Base-by-base conservation (phyloP, 1,284 basidiomycete species). In the Chondrostereum purpureum region DNA sequence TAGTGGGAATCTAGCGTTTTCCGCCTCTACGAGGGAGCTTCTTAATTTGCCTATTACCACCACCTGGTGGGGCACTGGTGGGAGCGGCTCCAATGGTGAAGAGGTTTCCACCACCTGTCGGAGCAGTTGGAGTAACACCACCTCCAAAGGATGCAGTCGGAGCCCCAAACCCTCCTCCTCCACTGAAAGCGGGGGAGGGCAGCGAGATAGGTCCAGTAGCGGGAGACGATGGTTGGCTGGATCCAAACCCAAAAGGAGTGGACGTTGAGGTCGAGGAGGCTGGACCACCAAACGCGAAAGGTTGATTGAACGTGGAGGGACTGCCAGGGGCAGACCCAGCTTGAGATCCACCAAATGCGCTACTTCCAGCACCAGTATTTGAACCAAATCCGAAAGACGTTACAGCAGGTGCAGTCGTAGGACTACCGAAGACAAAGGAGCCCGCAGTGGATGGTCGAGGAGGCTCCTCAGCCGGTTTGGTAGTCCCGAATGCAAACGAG, bases 251-350 rank as follows among this genome's bases (percentile, higher is more conserved):
- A 40, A 37, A 37, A 8, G 36, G 36, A 16, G 10, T 37, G 10
- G 36, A 17, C 8, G 8, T 31, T n/a, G 27, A 8, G 8, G 27
- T 8, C n/a, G 27, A n/a, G 8, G 27, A 8, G 8, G 27, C 8
- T 8, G 27, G 27, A 5, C n/a, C 16, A 16, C 4, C 31, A n/a
- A 23, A 33, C 11, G 22, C 8, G 5, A 23, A 14, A n/a, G 42
- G 22, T 3, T 13, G 22, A 33, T 22, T 14, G 39, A 61, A 59
- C 4, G 45, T 46, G 42, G 58, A 53, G 5, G 35, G 16, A 24
- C 35, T 37, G 11, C 13, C 18, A 3, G 44, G 19, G 20, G 51
- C 39, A n/a, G 27, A 31, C 8, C 8, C 27, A 8, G 27, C 8
- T n/a, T 31, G 27, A 8, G 27, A 31, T 8, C 27, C 27, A 31